Base-by-base conservation (phyloP, 306 rosid genomes). In the Cucumis hystrix region DNA sequence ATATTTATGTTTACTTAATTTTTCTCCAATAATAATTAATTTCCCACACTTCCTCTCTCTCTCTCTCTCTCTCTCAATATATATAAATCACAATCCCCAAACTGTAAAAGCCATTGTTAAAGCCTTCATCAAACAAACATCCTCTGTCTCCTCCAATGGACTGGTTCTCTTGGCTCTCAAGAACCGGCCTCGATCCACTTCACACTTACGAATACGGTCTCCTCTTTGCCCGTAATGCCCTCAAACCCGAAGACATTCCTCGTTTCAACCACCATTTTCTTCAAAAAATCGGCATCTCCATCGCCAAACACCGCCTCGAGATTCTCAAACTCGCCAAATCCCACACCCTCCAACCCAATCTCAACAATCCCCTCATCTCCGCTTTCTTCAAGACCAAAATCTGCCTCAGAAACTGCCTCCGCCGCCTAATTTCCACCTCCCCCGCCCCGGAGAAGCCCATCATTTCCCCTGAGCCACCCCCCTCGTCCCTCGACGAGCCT, bases 131-230 rank as follows among this genome's bases (percentile, higher is more conserved):
- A 0, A 9, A 3, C 37, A 33, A 33, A 33, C 37, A 3, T 33
- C 37, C 37, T 33, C 37, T 28, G 3, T 33, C 78, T 45, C 33
- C 72, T 62, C 17, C 83, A 60, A 93, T 96, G 99, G 99, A 96
- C 60, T 96, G 99, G 99, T 92, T 92, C 71, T 83, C 99, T 10
- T 96, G 99, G 99, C 83, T 96, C 15, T 92, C 99, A 51, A 90
- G 83, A 83, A 87, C 92, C 41, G 75, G 73, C 75, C 93, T 92
- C 5, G 94, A 92, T 0, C 92, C 97, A 3, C 86, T 92, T 1
- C 86, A 88, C 0, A 80, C 87, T 74, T 91, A 91, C 13, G 92
- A 92, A 15, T 92, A 96, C 21, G 93, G 99, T 69, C 88, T 92
- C 61, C 79, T 81, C 39, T 89, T 96, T 18, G 82, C 91, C 0